Conservation (phyloP, 257 asterid genomes). For the Nicotiana undulata region DNA sequence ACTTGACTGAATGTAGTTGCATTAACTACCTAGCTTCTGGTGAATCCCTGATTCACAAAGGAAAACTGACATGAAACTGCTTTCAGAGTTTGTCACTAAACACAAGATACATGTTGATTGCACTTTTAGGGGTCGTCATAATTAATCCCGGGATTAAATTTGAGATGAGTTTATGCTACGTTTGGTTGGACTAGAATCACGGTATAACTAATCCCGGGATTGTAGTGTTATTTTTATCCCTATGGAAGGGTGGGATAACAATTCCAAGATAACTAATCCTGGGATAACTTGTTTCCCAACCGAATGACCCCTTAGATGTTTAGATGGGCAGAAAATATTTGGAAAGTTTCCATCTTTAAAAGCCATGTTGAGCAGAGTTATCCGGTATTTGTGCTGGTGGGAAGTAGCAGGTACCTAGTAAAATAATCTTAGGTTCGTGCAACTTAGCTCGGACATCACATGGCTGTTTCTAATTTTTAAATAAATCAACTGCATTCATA, state of each 20-base stretch:
- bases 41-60: neutral
- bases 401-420: neutral
- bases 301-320: neutral
- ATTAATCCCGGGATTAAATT: no score
- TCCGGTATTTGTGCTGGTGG: neutral
- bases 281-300: no score
- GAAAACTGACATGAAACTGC: neutral
- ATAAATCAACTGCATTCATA: neutral
- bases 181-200: no score
- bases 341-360: neutral
- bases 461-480: neutral
- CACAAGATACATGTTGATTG: neutral
- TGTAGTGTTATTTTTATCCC: no score
- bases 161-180: no score
- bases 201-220: no score
- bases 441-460: neutral
- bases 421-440: neutral
- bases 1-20: neutral
- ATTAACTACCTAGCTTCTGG: neutral
- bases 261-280: no score
- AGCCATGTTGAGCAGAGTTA: neutral
- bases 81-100: neutral
- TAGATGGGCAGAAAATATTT: neutral
- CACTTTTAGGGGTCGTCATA: neutral
- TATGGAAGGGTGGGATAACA: no score